Conservation (phyloP, 371 early-diverging fungal genomes). For the Apophysomyces ossiformis region DNA sequence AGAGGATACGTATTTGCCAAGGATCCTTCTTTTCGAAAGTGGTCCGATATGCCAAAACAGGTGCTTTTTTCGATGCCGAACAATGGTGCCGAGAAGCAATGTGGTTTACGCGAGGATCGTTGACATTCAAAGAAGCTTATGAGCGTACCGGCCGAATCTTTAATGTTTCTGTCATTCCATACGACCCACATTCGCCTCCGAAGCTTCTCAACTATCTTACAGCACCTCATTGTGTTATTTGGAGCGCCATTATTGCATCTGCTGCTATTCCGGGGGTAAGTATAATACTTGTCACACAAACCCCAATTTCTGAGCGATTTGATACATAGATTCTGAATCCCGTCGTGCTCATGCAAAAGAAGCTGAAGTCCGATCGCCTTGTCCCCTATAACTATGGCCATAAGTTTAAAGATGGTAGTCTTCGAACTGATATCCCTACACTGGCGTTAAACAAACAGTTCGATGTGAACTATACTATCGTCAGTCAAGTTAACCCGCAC, state of each 20-base stretch:
- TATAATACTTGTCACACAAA: not conserved
- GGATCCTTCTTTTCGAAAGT: conserved; percentile 51
- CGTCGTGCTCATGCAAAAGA: conserved; percentile 81
- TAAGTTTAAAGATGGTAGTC: conserved; percentile 87
- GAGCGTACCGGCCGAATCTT: conserved; percentile 86
- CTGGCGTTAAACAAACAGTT: conserved; percentile 76
- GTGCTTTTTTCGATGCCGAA: conserved; percentile 73
- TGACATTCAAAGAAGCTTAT: conserved; percentile 92
- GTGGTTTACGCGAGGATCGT: conserved; percentile 80
- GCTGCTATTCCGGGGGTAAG: conserved; percentile 59
- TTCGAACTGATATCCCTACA: conserved; percentile 87
- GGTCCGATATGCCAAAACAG: conserved; percentile 36
- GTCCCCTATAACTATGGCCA: conserved; percentile 81
- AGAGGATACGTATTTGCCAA: conserved; percentile 65
- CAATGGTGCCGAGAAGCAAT: conserved; percentile 73
- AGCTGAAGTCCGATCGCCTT: conserved; percentile 58
- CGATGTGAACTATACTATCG: conserved; percentile 89
- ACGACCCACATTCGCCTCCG: conserved; percentile 79
- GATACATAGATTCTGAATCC: conserved; percentile 71
- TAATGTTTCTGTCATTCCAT: conserved; percentile 84
- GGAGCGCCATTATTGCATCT: conserved; percentile 73
- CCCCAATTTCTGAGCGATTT: not conserved
- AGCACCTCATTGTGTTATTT: conserved; percentile 87
- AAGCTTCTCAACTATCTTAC: conserved; percentile 75
- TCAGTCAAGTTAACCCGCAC: conserved; percentile 93